phyloP scores from a whole-genome alignment of 306 rosid species.

The Sesbania bispinosa region DNA sequence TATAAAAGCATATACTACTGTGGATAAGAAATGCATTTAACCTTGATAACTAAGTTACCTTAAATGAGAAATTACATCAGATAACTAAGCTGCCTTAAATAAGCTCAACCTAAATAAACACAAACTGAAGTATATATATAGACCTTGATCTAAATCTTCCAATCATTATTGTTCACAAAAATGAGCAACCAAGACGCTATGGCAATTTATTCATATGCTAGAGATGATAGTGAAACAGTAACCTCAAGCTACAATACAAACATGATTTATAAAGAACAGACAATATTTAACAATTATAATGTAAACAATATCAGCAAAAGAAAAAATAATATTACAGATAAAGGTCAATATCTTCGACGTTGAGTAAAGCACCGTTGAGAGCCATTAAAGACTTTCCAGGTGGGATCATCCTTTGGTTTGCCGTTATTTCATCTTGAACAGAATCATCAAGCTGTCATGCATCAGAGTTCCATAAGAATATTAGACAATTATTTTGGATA shows the following conservation, averaged over 20 bases:
- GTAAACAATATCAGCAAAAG: slow-evolving; percentile 36
- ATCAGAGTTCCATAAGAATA: slow-evolving; percentile 31
- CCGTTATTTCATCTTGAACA: slow-evolving; percentile 82
- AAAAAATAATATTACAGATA: slow-evolving; percentile 76
- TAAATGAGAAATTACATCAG: neutral
- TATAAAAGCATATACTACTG: neutral
- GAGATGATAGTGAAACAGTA: neutral
- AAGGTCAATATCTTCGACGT: slow-evolving; percentile 92
- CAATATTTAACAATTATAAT: slow-evolving; percentile 12
- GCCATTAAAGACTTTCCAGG: slow-evolving; percentile 99
- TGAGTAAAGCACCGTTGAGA: slow-evolving; percentile 94
- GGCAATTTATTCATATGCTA: slow-evolving; percentile 5
- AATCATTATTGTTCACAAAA: neutral
- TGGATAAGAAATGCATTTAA: neutral
- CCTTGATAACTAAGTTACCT: neutral
- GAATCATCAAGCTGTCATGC: slow-evolving; percentile 81
- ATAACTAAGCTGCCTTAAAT: neutral
- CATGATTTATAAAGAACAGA: slow-evolving; percentile 7
- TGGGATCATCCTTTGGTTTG: slow-evolving; percentile 97
- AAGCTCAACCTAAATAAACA: slow-evolving; percentile 4
- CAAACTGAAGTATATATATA: neutral
- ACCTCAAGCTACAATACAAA: slow-evolving; percentile 19
- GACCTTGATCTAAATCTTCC: slow-evolving; percentile 4
- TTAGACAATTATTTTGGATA: neutral
- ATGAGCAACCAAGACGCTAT: slow-evolving; percentile 2